phyloP scores from a whole-genome alignment of 2,329 filamentous ascomycete genomes.

The Phyllosticta paracitricarpa region DNA sequence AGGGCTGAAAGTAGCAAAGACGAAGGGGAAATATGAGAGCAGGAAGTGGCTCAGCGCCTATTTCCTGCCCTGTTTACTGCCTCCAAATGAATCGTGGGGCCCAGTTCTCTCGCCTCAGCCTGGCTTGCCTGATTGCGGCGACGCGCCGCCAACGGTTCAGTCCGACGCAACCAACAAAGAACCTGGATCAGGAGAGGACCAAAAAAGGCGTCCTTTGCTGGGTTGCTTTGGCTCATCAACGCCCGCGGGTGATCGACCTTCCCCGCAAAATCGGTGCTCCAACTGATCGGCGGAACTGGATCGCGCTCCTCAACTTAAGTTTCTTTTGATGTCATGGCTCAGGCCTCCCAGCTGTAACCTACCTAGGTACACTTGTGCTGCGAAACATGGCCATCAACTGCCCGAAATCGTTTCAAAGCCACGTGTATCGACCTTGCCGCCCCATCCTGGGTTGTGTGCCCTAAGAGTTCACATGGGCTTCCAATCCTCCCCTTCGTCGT shows the following conservation, averaged over 20 bases:
- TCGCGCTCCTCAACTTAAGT: not conserved
- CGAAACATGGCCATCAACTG: not conserved
- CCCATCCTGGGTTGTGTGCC: not conserved
- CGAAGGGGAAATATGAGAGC: not conserved
- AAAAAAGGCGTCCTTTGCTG: not conserved
- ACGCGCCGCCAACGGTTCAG: slow-evolving; percentile 1
- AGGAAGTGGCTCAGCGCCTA: slow-evolving; percentile 8
- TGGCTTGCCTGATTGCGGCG: slow-evolving; percentile 9
- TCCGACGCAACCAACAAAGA: not conserved
- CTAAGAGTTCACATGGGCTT: not conserved
- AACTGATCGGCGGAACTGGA: slow-evolving; percentile 1
- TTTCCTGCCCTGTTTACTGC: not conserved
- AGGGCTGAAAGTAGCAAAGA: not conserved
- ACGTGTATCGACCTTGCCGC: not conserved
- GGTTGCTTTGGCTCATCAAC: not conserved
- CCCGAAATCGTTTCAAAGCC: not conserved
- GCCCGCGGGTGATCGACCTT: slow-evolving; percentile 5
- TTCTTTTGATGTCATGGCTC: not conserved
- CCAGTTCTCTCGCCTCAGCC: slow-evolving; percentile 1
- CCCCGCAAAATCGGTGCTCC: slow-evolving; percentile 2
- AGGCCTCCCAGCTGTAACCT: not conserved
- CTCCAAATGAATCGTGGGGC: slow-evolving; percentile 7
- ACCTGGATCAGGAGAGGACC: not conserved
- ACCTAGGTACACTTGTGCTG: too few relatives aligned
- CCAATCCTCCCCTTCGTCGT: not conserved